Conservation (phyloP, 257 asterid species). For the Marsdenia floribunda region DNA sequence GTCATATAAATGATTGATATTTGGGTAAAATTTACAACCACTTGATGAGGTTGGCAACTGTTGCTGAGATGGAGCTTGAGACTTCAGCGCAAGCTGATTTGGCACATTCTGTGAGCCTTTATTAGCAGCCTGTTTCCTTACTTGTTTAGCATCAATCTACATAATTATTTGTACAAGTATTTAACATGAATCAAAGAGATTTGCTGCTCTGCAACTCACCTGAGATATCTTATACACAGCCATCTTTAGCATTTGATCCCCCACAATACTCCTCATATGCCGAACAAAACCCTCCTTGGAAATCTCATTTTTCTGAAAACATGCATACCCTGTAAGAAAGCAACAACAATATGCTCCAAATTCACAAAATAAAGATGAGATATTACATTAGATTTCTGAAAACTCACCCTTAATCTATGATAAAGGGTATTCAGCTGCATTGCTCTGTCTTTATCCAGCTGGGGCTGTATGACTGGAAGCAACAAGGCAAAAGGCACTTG, state of each 20-base stretch:
- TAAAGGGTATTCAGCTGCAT: conserved; percentile 81
- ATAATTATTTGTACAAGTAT: neutral
- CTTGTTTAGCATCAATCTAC: neutral
- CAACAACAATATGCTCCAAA: conserved; percentile 13
- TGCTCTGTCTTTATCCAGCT: conserved; percentile 85
- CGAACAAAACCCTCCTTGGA: conserved; percentile 75
- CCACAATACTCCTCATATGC: conserved; percentile 80
- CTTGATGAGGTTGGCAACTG: conserved; percentile 41
- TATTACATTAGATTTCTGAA: conserved; percentile 7
- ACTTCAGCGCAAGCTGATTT: conserved; percentile 45
- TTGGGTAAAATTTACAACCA: conserved; percentile 34
- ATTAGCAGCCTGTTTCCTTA: conserved; percentile 40
- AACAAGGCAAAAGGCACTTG: conserved; percentile 90
- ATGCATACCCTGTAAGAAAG: conserved; percentile 16
- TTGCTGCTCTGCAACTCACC: conserved; percentile 22
- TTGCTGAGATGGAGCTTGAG: conserved; percentile 51
- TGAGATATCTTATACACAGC: conserved; percentile 79
- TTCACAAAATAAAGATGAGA: conserved; percentile 14
- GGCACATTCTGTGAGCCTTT: conserved; percentile 39
- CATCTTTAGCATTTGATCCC: conserved; percentile 90
- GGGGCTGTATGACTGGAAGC: conserved; percentile 86
- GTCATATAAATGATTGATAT: conserved; percentile 15
- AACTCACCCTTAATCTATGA: conserved; percentile 58
- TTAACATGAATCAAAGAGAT: neutral
- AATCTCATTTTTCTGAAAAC: conserved; percentile 74